A percentile compares a stretch with the other conserved stretches of the same genome.
Conservation (phyloP, 805 yeast genomes). For the Saccharomyces jurei region DNA sequence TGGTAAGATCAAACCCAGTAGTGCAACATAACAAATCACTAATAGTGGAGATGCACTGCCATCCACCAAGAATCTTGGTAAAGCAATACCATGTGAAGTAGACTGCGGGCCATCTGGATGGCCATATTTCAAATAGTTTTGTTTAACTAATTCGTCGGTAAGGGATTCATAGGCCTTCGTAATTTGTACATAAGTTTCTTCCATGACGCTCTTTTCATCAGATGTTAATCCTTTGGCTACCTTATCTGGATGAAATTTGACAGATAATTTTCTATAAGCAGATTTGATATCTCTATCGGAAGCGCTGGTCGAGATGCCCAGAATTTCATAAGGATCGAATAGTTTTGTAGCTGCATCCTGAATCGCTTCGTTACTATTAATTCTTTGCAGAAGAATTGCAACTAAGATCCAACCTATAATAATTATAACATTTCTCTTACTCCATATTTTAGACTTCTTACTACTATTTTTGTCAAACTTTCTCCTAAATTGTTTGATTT, state of each 20-base stretch:
- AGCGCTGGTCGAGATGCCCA: constrained; percentile 64
- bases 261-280: constrained; percentile 76
- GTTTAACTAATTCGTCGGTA: constrained; percentile 79
- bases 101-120: constrained; percentile 98
- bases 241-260: constrained; percentile 92
- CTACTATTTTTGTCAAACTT: constrained; percentile 13
- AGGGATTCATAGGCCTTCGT: constrained; percentile 90
- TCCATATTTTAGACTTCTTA: constrained; percentile 15
- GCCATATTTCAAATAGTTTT: constrained; percentile 79
- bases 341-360: constrained; percentile 34
- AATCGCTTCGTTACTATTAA: constrained; percentile 39
- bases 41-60: constrained; percentile 64
- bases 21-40: constrained; percentile 53
- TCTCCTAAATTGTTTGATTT: constrained; percentile 18
- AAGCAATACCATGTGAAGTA: constrained; percentile 83
- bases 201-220: constrained; percentile 50
- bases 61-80: constrained; percentile 85
- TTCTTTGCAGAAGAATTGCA: constrained; percentile 33
- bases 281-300: constrained; percentile 71
- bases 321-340: constrained; percentile 87
- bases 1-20: constrained; percentile 77
- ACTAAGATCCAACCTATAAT: constrained; percentile 57
- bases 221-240: constrained; percentile 52
- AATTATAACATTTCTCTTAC: constrained; percentile 19
- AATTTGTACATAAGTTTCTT: constrained; percentile 69